phyloP scores from a whole-genome alignment of 2,329 filamentous ascomycete genomes.

The Claviceps capensis region DNA sequence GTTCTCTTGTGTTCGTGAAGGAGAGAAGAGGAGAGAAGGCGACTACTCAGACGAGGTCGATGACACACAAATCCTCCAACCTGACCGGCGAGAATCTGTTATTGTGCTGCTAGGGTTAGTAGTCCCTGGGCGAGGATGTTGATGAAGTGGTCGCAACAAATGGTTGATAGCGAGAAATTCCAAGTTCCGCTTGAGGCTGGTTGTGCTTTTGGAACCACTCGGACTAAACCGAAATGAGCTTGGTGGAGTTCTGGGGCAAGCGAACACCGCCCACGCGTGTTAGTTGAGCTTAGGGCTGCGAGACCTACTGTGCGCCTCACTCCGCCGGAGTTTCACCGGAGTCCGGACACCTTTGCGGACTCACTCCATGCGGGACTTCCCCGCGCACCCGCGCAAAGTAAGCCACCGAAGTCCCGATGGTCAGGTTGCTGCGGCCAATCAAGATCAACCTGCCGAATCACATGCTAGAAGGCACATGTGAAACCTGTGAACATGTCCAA shows the following conservation, averaged over 20 bases:
- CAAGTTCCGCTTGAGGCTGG: slow-evolving; percentile 24
- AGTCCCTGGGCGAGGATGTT: slow-evolving; percentile 22
- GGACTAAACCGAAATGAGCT: slow-evolving; percentile 21
- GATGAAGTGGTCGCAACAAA: slow-evolving; percentile 27
- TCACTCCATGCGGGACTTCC: neutral
- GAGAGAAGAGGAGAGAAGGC: slow-evolving; percentile 18
- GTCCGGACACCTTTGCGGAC: neutral
- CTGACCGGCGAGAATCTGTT: slow-evolving; percentile 25
- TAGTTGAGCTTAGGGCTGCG: slow-evolving; percentile 24
- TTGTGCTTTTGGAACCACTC: slow-evolving; percentile 24
- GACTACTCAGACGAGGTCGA: slow-evolving; percentile 21
- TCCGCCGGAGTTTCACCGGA: slow-evolving; percentile 18
- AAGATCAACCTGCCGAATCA: neutral
- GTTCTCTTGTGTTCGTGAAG: slow-evolving; percentile 20
- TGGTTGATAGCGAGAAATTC: slow-evolving; percentile 25
- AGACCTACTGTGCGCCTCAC: slow-evolving; percentile 20
- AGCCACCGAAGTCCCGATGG: neutral
- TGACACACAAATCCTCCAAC: slow-evolving; percentile 24
- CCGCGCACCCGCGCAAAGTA: too few species aligned
- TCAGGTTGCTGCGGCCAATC: neutral
- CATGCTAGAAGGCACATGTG: neutral
- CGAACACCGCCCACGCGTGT: slow-evolving; percentile 20
- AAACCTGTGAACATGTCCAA: too few species aligned
- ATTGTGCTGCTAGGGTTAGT: slow-evolving; percentile 29
- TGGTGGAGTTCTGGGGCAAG: slow-evolving; percentile 18